phyloP scores from a whole-genome alignment of 2,329 filamentous ascomycete species.

The Teratosphaeria zuluensis region DNA sequence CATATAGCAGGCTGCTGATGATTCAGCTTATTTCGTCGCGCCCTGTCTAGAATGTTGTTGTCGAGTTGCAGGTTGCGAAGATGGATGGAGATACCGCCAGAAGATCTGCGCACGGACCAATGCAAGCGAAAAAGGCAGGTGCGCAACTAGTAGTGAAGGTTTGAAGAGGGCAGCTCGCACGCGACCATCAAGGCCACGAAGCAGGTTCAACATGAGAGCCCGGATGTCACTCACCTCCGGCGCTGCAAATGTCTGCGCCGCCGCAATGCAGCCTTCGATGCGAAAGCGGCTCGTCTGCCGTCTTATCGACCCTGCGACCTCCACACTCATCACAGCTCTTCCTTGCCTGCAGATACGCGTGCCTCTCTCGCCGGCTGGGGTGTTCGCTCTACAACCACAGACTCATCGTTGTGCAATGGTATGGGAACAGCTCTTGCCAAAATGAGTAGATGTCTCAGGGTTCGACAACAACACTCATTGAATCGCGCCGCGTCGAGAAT shows the following conservation, averaged over 20 bases:
- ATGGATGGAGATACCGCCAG: not conserved
- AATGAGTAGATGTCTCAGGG: no score
- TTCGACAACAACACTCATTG: no score
- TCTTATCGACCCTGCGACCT: not conserved
- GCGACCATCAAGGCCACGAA: not conserved
- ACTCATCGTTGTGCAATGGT: no score
- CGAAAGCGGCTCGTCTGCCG: not conserved
- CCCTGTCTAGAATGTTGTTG: not conserved
- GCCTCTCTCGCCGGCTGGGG: not conserved
- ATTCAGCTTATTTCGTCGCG: not conserved
- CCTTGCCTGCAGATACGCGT: not conserved
- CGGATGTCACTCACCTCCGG: not conserved
- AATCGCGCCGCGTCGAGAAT: no score
- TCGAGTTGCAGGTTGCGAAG: not conserved
- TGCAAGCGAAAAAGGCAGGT: not conserved
- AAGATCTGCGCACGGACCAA: not conserved
- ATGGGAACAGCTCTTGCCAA: not conserved
- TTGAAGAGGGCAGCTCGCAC: not conserved
- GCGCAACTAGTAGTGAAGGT: not conserved
- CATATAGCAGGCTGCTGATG: not conserved
- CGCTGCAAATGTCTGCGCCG: not conserved
- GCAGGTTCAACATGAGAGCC: not conserved
- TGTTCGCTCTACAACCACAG: not conserved
- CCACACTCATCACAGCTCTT: not conserved
- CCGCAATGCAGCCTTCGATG: not conserved